Conservation (phyloP, 1,284 basidiomycete genomes). For the Trichosporon coremiiforme region DNA sequence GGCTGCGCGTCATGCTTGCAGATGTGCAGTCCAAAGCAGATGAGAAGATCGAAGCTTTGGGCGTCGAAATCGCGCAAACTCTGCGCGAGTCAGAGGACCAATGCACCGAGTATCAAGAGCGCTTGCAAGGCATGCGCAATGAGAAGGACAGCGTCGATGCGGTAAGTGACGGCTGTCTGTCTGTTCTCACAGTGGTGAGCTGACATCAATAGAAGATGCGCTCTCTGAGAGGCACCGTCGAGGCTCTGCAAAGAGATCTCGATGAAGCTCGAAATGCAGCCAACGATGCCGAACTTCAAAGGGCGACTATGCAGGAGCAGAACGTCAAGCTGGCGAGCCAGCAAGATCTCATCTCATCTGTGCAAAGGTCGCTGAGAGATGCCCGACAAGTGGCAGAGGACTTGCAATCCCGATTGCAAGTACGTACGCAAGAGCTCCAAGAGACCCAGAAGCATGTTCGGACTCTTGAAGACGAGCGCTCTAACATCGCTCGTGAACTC, state of each 20-base stretch:
- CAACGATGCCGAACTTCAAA: not conserved
- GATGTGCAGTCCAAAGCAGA: slow-evolving; percentile 33
- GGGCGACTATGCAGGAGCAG: not conserved
- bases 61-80: slow-evolving; percentile 5
- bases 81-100: slow-evolving; percentile 20
- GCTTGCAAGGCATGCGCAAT: not conserved
- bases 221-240: not conserved
- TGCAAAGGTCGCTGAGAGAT: not conserved
- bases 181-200: too few relatives aligned
- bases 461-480: not conserved
- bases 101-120: slow-evolving; percentile 8
- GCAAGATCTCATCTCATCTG: not conserved
- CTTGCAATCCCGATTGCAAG: not conserved
- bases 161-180: slow-evolving; percentile 22
- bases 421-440: not conserved
- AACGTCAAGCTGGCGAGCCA: not conserved
- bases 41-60: slow-evolving; percentile 34
- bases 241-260: slow-evolving; percentile 8
- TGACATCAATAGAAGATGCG: slow-evolving; percentile 17
- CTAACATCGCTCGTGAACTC: slow-evolving; percentile 36
- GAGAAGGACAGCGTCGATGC: slow-evolving; percentile 23
- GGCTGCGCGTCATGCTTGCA: slow-evolving; percentile 36
- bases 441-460: not conserved
- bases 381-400: not conserved
- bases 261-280: not conserved